These are phyloP conservation scores for Acanthamoeba sp. DNA, from an alignment of 208 protist genomes.

Conservation along the genomic window DNA sequence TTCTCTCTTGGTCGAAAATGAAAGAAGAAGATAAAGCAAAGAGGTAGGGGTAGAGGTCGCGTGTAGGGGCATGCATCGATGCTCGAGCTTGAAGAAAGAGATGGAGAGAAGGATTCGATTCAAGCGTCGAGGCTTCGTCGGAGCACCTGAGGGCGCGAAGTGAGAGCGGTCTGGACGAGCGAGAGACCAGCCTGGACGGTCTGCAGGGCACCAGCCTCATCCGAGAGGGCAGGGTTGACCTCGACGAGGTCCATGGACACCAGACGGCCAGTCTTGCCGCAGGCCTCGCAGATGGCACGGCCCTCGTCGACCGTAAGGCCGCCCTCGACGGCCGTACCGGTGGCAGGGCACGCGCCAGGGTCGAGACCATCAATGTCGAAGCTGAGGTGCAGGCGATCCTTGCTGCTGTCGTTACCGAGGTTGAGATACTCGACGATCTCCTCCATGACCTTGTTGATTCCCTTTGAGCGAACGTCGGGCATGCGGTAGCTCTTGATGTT, in stretches of 20 bases:
- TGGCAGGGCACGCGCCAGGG: constrained; percentile 86
- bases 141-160: constrained; percentile 53
- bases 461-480: constrained; percentile 75
- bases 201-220: constrained; percentile 76
- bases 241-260: constrained; percentile 89
- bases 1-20: background rate
- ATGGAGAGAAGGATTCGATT: background rate
- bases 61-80: background rate
- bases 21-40: background rate
- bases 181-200: constrained; percentile 86
- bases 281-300: constrained; percentile 84
- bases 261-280: constrained; percentile 86
- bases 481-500: constrained; percentile 82
- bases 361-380: constrained; percentile 91
- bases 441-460: constrained; percentile 87
- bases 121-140: constrained; percentile 54
- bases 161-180: constrained; percentile 85
- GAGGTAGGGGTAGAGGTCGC: background rate
- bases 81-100: background rate
- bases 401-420: constrained; percentile 76
- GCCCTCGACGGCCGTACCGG: constrained; percentile 88
- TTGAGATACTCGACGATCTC: constrained; percentile 87
- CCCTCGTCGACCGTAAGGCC: constrained; percentile 88
- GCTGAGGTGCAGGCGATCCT: constrained; percentile 88
- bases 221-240: constrained; percentile 89